phyloP scores from a whole-genome alignment of 495 filamentous ascomycete species.

The Entonaema liquescens region DNA sequence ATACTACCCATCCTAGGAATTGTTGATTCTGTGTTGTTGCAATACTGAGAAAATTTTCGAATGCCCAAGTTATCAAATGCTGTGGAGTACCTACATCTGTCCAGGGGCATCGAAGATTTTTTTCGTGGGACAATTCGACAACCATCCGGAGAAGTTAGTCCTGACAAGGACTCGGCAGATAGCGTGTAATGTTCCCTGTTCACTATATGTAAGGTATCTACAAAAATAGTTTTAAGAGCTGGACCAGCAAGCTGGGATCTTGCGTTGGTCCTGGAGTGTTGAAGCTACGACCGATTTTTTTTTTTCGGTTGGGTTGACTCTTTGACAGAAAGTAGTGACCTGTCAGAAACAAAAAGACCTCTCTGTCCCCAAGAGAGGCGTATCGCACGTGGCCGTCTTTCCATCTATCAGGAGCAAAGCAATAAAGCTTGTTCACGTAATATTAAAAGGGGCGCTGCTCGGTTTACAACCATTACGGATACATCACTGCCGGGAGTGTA shows the following conservation, averaged over 20 bases:
- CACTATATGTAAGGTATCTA: neutral
- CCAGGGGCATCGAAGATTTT: neutral
- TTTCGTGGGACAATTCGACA: constrained; percentile 4
- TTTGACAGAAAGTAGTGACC: constrained; percentile 10
- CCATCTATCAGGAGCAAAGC: constrained; percentile 4
- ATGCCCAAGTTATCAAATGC: neutral
- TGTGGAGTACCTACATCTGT: neutral
- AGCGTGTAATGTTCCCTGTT: neutral
- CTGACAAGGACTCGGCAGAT: neutral
- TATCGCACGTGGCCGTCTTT: neutral
- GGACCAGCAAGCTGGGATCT: neutral
- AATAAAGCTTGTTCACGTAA: neutral
- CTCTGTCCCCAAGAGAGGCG: neutral
- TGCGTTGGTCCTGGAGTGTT: neutral
- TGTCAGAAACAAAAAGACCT: neutral
- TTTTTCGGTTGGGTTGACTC: constrained; percentile 3
- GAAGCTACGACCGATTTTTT: neutral
- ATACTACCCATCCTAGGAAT: neutral
- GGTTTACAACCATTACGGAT: neutral
- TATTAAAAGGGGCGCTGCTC: neutral
- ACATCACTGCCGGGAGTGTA: neutral
- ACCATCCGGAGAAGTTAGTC: neutral
- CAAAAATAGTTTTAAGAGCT: neutral
- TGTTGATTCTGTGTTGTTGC: neutral
- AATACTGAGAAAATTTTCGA: neutral